phyloP scores from a whole-genome alignment of 164 flowering plant genomes.

The Aristolochia contorta region DNA sequence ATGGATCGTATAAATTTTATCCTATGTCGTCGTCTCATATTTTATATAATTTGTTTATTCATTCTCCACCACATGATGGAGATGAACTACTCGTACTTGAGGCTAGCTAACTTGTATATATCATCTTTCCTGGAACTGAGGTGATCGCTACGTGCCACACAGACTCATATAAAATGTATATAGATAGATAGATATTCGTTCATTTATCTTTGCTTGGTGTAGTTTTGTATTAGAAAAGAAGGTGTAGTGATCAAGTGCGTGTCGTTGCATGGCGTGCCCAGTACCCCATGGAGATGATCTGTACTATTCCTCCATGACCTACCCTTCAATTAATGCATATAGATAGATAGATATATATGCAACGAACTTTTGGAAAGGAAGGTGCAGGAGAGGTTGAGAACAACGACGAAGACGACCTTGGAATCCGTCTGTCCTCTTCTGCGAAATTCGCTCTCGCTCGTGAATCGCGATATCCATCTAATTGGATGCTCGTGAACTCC shows the following conservation, averaged over 20 bases:
- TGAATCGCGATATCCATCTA: slow-evolving; percentile 5
- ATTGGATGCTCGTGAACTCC: slow-evolving; percentile 39
- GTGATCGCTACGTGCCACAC: slow-evolving; percentile 5
- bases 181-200: no score
- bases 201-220: no score
- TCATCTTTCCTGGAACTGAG: slow-evolving; percentile 1
- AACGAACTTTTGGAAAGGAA: slow-evolving; percentile 7
- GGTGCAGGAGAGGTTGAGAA: slow-evolving; percentile 5
- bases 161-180: background rate
- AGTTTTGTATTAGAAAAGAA: no score
- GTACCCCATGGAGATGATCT: no score
- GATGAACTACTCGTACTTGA: no score
- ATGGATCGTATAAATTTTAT: background rate
- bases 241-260: no score
- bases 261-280: no score
- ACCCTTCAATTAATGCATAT: background rate
- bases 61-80: background rate
- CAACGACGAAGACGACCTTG: no score
- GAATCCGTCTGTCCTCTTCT: slow-evolving; percentile 35
- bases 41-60: background rate
- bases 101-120: background rate
- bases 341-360: slow-evolving; percentile 1
- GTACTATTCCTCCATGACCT: no score
- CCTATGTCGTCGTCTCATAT: background rate
- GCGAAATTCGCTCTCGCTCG: slow-evolving; percentile 22